These are phyloP conservation scores for Acer saccharum DNA, from an alignment of 345 rosid species.

Conservation along the genomic window DNA sequence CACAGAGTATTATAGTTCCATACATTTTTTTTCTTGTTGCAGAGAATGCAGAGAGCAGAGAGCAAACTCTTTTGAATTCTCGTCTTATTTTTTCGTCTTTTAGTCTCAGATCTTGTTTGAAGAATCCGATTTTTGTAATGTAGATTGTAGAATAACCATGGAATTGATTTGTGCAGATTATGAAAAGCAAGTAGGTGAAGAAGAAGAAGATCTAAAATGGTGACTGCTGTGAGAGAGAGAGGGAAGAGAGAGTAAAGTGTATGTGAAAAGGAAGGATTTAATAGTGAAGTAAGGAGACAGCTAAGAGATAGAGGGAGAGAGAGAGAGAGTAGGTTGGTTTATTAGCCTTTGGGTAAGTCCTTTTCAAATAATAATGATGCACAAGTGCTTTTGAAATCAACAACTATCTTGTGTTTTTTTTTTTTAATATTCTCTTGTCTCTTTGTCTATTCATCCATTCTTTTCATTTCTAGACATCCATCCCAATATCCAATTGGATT, in stretches of 20 bases:
- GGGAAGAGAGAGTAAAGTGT: background rate
- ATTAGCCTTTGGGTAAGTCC: constrained; percentile 41
- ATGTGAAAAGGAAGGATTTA: too few species aligned
- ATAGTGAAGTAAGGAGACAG: constrained; percentile 17
- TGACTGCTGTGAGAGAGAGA: background rate
- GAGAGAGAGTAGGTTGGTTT: background rate
- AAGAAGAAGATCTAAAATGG: background rate
- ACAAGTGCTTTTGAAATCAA: constrained; percentile 21
- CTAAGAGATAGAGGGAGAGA: constrained; percentile 27
- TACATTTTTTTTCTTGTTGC: too few species aligned
- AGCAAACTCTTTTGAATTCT: constrained; percentile 15
- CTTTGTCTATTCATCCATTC: constrained; percentile 40
- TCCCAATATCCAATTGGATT: constrained; percentile 39
- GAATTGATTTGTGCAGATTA: background rate
- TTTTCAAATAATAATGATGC: constrained; percentile 49
- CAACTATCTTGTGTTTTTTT: background rate
- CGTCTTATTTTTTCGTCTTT: background rate
- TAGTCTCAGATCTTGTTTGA: constrained; percentile 11
- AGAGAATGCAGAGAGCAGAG: constrained; percentile 1
- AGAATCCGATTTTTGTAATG: too few species aligned
- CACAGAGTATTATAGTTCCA: too few species aligned
- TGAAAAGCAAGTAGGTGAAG: too few species aligned
- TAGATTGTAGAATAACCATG: too few species aligned
- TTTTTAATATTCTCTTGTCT: constrained; percentile 29
- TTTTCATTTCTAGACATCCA: constrained; percentile 51